phyloP scores from a whole-genome alignment of 2,329 filamentous ascomycete species.

The Aspergillus sclerotialis region DNA sequence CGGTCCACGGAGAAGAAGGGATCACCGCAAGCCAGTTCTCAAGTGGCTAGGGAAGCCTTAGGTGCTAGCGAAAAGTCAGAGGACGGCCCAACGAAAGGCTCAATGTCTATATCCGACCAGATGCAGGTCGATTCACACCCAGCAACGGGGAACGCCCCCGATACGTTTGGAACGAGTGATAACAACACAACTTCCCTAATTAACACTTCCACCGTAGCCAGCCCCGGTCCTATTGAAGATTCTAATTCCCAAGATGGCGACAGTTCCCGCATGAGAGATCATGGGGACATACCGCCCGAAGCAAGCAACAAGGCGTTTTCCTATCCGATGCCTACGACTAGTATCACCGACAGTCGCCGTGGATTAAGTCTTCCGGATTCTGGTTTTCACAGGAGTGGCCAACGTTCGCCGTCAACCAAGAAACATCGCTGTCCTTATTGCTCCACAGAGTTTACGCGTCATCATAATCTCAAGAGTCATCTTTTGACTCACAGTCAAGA shows the following conservation, averaged over 20 bases:
- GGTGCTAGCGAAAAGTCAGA: slow-evolving; percentile 31
- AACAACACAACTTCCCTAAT: slow-evolving; percentile 45
- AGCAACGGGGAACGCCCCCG: slow-evolving; percentile 44
- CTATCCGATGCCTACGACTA: slow-evolving; percentile 53
- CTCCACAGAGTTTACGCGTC: slow-evolving; percentile 90
- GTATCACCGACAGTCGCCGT: slow-evolving; percentile 46
- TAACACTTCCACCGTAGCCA: slow-evolving; percentile 43
- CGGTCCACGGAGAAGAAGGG: slow-evolving; percentile 24
- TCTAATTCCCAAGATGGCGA: slow-evolving; percentile 36
- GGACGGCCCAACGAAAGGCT: slow-evolving; percentile 38
- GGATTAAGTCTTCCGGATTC: slow-evolving; percentile 54
- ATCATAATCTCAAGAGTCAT: slow-evolving; percentile 97
- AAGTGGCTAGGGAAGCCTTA: slow-evolving; percentile 36
- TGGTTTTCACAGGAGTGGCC: slow-evolving; percentile 49
- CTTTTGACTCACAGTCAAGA: slow-evolving; percentile 96
- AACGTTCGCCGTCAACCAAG: slow-evolving; percentile 69
- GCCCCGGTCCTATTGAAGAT: slow-evolving; percentile 41
- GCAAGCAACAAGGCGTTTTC: slow-evolving; percentile 52
- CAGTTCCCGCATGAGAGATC: slow-evolving; percentile 29
- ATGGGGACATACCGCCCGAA: slow-evolving; percentile 32
- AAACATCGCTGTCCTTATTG: slow-evolving; percentile 97
- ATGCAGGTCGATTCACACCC: slow-evolving; percentile 43
- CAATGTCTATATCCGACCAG: slow-evolving; percentile 42
- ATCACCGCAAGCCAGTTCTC: slow-evolving; percentile 28
- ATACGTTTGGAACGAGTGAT: slow-evolving; percentile 45